Base-by-base conservation (phyloP, 192 early-diverging fungal species). In the Phlyctochytrium planicorne region DNA sequence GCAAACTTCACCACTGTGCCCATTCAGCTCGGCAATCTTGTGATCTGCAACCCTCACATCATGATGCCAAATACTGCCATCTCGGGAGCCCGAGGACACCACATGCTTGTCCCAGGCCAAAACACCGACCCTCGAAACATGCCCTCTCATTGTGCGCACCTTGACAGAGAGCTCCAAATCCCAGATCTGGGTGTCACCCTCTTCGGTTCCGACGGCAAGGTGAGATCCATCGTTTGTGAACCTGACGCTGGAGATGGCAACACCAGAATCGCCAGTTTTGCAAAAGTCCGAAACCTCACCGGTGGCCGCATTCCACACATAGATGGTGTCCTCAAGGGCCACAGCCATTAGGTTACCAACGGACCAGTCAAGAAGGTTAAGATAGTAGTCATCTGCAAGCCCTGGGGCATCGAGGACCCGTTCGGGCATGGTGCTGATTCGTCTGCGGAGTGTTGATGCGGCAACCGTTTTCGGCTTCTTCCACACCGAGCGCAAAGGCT, bases 61-160 rank as follows among this genome's bases (percentile, higher is more conserved):
- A 59, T 98, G 96, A 74, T 96, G 81, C 88, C 89, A 95, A 68
- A 98, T 95, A 36, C 83, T 89, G 10, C 94, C 94, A 78, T 97
- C 94, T 52, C 87, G 81, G 60, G 90, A 91, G 0, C 96, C 96
- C 0, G 90, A 89, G 32, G 91, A 90, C 0, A 98, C 65, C 31
- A 93, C 79, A 64, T 91, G 85, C 27, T 84, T 83, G 62, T 93
- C 84, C 95, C 96, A 98, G 1, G 90, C 84, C 55, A 97, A 62
- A 0, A 90, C 91, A 1, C 94, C 93, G 1, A 98, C 91, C 12
- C 94, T 82, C 20, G 87, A 81, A 10, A 80, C 73, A 62, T 90
- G 94, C 0, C 94, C 95, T 0, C 73, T 59, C 94, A 98, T 95
- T 3, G 90, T 88, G 33, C 95, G 82, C 50, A 95, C 74, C 67